Conservation (phyloP, 352 stramenopile species). For the Globisporangium canariense region DNA sequence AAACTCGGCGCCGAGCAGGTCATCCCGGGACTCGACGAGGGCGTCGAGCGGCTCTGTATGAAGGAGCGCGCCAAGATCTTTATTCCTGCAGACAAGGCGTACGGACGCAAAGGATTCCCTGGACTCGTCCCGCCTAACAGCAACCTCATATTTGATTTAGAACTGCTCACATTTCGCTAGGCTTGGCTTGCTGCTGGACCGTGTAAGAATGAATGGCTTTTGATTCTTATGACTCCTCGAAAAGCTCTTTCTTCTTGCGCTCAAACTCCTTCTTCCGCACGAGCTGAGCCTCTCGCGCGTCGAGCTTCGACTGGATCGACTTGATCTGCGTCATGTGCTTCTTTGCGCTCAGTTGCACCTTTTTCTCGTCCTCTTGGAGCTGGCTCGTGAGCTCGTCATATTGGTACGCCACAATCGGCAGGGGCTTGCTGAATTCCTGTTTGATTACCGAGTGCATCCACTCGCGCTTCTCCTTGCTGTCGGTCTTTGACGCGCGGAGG, state of each 20-base stretch:
- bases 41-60: slow-evolving; percentile 77
- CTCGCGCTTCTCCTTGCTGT: slow-evolving; percentile 32
- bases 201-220: not conserved
- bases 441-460: slow-evolving; percentile 54
- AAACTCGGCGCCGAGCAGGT: slow-evolving; percentile 87
- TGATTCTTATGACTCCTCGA: slow-evolving; percentile 16
- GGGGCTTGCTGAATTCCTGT: slow-evolving; percentile 48
- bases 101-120: slow-evolving; percentile 81
- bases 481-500: slow-evolving; percentile 41
- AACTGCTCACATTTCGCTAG: slow-evolving; percentile 84
- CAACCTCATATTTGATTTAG: slow-evolving; percentile 91
- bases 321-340: slow-evolving; percentile 49
- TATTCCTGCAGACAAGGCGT: slow-evolving; percentile 84
- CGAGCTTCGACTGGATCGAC: slow-evolving; percentile 48
- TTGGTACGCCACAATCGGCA: slow-evolving; percentile 45
- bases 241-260: slow-evolving; percentile 60
- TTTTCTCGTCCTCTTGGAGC: slow-evolving; percentile 24
- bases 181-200: not conserved
- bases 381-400: slow-evolving; percentile 22
- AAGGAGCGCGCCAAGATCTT: slow-evolving; percentile 86
- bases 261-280: slow-evolving; percentile 56
- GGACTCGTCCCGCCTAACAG: slow-evolving; percentile 90
- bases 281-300: slow-evolving; percentile 38
- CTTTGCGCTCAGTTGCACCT: slow-evolving; percentile 25
- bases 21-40: slow-evolving; percentile 85